phyloP scores from a whole-genome alignment of 1,139 yeast species.

The Suhomyces bribrorum region DNA sequence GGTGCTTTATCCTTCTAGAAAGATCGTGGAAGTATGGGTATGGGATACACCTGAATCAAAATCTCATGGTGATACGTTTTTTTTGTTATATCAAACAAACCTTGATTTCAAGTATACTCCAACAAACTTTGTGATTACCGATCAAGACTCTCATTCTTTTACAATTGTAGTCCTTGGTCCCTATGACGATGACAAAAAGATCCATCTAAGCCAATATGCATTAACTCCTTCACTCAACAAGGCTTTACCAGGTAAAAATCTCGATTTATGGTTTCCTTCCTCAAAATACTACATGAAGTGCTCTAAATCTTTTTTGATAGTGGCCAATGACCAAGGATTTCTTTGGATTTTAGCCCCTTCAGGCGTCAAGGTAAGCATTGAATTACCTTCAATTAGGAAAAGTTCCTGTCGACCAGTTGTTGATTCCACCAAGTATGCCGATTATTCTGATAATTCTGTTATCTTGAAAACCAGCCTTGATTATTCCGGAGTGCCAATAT shows the following conservation, averaged over 20 bases:
- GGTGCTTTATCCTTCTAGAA: slow-evolving; percentile 29
- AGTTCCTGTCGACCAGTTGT: slow-evolving; percentile 28
- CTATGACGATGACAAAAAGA: background rate
- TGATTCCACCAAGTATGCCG: slow-evolving; percentile 10
- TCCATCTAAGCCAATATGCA: background rate
- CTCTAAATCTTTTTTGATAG: slow-evolving; percentile 23
- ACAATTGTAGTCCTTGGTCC: background rate
- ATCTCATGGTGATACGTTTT: slow-evolving; percentile 34
- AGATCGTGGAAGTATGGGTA: slow-evolving; percentile 51
- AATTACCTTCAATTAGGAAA: slow-evolving; percentile 25
- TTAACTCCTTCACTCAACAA: background rate
- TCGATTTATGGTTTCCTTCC: no score
- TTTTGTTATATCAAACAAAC: slow-evolving; percentile 21
- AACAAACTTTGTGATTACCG: slow-evolving; percentile 1
- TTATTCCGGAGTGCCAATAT: slow-evolving; percentile 41
- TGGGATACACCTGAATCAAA: slow-evolving; percentile 37
- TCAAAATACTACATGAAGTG: slow-evolving; percentile 21
- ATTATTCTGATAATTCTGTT: slow-evolving; percentile 23
- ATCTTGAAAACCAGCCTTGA: slow-evolving; percentile 37
- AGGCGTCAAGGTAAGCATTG: no score
- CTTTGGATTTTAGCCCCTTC: no score
- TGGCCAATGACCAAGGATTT: slow-evolving; percentile 29
- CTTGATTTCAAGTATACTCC: background rate
- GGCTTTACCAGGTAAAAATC: background rate
- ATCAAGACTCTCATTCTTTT: slow-evolving; percentile 1